phyloP scores from a whole-genome alignment of 2,329 filamentous ascomycete species.

The Phyllosticta paracitricarpa region DNA sequence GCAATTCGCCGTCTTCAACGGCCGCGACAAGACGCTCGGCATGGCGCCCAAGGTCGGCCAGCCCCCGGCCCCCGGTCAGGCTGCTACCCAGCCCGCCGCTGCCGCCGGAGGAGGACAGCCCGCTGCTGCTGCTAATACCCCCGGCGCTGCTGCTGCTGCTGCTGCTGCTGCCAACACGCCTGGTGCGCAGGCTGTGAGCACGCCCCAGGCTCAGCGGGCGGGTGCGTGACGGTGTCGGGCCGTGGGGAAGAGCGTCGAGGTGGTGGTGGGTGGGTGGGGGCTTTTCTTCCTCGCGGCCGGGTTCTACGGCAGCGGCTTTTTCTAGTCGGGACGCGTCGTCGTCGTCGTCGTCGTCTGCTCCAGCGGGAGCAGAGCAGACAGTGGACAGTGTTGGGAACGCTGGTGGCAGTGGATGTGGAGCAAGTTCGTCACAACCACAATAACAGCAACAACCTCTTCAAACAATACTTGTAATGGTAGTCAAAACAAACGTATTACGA shows the following conservation, averaged over 20 bases:
- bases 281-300: neutral
- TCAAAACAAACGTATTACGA: neutral
- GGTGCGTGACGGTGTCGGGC: neutral
- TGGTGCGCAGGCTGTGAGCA: neutral
- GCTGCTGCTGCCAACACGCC: neutral
- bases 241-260: neutral
- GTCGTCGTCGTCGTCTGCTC: too few relatives aligned
- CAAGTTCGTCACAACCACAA: neutral
- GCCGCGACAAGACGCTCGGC: slow-evolving; percentile 42
- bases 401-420: neutral
- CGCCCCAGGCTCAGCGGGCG: neutral
- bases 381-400: neutral
- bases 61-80: neutral
- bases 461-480: neutral
- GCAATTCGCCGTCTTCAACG: slow-evolving; percentile 51
- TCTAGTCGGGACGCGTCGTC: neutral
- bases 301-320: neutral
- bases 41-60: slow-evolving; percentile 34
- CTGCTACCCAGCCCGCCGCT: neutral
- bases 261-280: neutral
- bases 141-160: neutral
- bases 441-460: neutral
- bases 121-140: neutral
- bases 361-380: neutral
- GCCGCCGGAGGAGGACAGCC: neutral